Evolutionary conservation across 163 green algal genomes (phyloP).

Genomic region (Trebouxiophyceae sp.): DNA sequence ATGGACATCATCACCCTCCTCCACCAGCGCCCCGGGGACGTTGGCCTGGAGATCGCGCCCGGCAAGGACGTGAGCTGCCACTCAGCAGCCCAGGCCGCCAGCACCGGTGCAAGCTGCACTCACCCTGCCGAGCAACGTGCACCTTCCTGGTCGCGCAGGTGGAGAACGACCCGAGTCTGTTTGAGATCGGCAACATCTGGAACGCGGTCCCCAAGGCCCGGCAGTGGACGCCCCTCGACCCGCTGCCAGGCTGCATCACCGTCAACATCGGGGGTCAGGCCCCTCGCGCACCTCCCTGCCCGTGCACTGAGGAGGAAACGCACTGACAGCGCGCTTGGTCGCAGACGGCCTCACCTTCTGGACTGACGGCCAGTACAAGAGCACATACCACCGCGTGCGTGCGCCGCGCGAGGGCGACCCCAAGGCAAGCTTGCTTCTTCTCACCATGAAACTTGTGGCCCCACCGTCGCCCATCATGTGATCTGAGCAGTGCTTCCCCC

Average conservation of each 20-base stretch:
- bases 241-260: constrained; percentile 20
- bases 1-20: constrained; percentile 18
- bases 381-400: constrained; percentile 31
- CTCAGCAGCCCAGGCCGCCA: no score
- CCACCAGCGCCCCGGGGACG: constrained; percentile 13
- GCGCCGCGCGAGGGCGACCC: constrained; percentile 15
- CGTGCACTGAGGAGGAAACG: background rate
- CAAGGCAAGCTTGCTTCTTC: constrained; percentile 1
- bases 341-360: background rate
- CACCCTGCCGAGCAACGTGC: no score
- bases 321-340: background rate
- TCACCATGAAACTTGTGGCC: no score
- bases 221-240: constrained; percentile 27
- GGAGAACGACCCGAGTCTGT: constrained; percentile 14
- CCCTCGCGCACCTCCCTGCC: constrained; percentile 1
- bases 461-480: no score
- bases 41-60: constrained; percentile 26
- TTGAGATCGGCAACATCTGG: constrained; percentile 29
- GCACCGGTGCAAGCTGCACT: no score
- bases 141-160: no score
- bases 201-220: constrained; percentile 15
- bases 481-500: no score
- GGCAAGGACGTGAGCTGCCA: constrained; percentile 17
- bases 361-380: constrained; percentile 21
- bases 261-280: constrained; percentile 32